phyloP scores from a whole-genome alignment of 2,329 filamentous ascomycete species.

The Fusarium annulatum region DNA sequence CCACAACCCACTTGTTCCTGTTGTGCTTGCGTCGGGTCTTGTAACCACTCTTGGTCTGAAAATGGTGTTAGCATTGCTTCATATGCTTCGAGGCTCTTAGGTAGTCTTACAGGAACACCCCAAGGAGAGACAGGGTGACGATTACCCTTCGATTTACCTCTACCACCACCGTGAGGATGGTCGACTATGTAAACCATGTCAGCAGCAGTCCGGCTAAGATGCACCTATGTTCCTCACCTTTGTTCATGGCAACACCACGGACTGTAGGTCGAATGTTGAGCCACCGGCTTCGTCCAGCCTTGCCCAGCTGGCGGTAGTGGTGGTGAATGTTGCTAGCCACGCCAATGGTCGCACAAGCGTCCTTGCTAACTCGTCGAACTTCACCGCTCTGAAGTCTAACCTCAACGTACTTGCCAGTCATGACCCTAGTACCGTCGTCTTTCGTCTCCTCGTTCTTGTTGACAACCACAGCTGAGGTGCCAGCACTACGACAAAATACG shows the following conservation, averaged over 20 bases:
- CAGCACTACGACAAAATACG: constrained; percentile 94
- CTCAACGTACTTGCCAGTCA: constrained; percentile 81
- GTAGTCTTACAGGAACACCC: constrained; percentile 85
- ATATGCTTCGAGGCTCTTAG: neutral
- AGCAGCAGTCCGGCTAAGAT: constrained; percentile 7
- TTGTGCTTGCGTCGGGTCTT: constrained; percentile 93
- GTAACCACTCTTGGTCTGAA: constrained; percentile 82
- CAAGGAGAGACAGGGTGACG: constrained; percentile 94
- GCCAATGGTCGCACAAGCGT: constrained; percentile 94
- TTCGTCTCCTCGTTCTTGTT: constrained; percentile 84
- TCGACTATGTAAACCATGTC: constrained; percentile 67
- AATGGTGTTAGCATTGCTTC: constrained; percentile 19
- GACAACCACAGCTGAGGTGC: constrained; percentile 88
- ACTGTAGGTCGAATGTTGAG: constrained; percentile 95
- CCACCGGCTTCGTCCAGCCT: constrained; percentile 94
- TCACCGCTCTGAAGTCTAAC: constrained; percentile 93
- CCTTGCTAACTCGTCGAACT: constrained; percentile 86
- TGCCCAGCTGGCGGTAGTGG: constrained; percentile 91
- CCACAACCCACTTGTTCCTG: constrained; percentile 90
- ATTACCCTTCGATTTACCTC: constrained; percentile 99
- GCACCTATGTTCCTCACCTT: constrained; percentile 66
- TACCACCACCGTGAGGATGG: constrained; percentile 98
- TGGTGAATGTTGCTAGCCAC: constrained; percentile 93
- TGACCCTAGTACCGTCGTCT: constrained; percentile 68
- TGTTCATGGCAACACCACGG: constrained; percentile 98